Evolutionary conservation across 306 rosid genomes (phyloP).

Genomic region (Medicago ruthenica): DNA sequence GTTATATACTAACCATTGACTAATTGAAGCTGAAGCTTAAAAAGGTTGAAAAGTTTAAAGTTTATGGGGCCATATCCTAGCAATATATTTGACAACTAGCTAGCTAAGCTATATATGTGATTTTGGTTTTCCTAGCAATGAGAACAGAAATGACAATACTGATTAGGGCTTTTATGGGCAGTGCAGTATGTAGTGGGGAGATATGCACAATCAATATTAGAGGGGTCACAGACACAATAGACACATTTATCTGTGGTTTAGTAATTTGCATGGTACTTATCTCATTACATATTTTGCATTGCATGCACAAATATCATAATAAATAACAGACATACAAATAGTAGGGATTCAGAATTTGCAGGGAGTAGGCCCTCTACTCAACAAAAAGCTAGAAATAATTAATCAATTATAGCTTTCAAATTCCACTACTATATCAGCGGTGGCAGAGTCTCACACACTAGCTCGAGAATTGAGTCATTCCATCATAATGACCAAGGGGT

Average conservation of each 20-base stretch:
- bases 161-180: conserved; percentile 47
- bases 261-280: conserved; percentile 39
- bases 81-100: background rate
- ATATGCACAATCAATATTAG: conserved; percentile 11
- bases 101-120: background rate
- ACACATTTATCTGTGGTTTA: conserved; percentile 29
- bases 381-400: conserved; percentile 64
- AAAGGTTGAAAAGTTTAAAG: background rate
- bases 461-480: conserved; percentile 76
- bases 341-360: conserved; percentile 57
- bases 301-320: conserved; percentile 52
- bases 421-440: conserved; percentile 45
- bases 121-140: background rate
- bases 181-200: conserved; percentile 9
- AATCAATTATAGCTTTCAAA: conserved; percentile 75
- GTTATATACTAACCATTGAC: conserved; percentile 31
- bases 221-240: conserved; percentile 34
- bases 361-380: conserved; percentile 54
- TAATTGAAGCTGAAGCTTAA: conserved; percentile 37
- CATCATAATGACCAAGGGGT: conserved; percentile 63
- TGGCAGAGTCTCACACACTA: conserved; percentile 27
- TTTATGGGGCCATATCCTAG: conserved; percentile 24
- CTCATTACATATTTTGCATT: conserved; percentile 38
- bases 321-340: conserved; percentile 53
- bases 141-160: conserved; percentile 36